Evolutionary conservation across 306 rosid genomes (phyloP), one percentile per base, ranked within the genome.

Genomic region (Quercus aquifolioides): DNA sequence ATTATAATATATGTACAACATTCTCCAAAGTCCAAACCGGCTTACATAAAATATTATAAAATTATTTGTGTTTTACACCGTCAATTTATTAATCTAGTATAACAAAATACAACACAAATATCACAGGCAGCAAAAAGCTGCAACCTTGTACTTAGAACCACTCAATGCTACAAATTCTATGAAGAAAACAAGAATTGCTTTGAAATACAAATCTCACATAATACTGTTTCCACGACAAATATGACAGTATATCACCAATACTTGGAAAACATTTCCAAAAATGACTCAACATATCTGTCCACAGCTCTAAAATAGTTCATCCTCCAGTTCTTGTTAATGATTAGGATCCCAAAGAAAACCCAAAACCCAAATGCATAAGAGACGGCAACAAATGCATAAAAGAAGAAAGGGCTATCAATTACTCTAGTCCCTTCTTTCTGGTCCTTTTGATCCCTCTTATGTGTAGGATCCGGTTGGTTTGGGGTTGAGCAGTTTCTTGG

Each of bases 61-160:
- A 38, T 38, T 6, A 38, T 6, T 6, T 38, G 2, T 1, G 9
- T 0, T 0, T 38, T 26, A 1, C 28, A 26, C 43, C 0, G 2
- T 2, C 43, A 38, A 38, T 38, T 38, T 38, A 38, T 10, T 7
- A 6, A 38, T 38, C 43, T 0, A 38, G 43, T 38, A 38, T 2
- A 38, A 38, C 10, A 38, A 38, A 38, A 38, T 38, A 3, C 54
- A 9, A 46, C 15, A 46, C 15, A 46, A 11, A 46, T 7, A 9
- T 43, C 51, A 43, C 51, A 43, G 14, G 51, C 51, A 10, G 51
- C 51, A 43, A 43, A 43, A 43, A 43, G 12, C 43, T 35, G 43
- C 43, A 46, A 11, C 52, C 52, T 46, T 46, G 52, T 11, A 46
- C 14, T 46, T 46, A 12, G 15, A 46, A 46, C 14, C 52, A 11